These are phyloP conservation scores for Pyricularia grisea DNA, from an alignment of 2,329 filamentous ascomycete genomes.

Conservation along the genomic window DNA sequence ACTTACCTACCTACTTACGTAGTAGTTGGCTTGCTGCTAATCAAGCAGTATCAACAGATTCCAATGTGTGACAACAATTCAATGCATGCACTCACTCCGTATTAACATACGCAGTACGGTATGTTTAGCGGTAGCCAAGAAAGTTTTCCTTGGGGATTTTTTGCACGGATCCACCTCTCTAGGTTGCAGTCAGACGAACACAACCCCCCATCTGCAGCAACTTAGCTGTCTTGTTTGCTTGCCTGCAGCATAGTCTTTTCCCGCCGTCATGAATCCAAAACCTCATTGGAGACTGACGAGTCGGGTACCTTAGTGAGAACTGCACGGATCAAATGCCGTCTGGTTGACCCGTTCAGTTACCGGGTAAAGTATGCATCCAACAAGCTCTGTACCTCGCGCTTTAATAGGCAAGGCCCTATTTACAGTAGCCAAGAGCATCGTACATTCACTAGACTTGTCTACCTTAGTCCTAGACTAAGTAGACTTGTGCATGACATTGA, in stretches of 20 bases:
- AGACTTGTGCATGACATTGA: not conserved
- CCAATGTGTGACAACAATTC: too few relatives aligned
- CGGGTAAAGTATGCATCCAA: not conserved
- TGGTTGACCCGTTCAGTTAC: not conserved
- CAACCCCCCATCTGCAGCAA: not conserved
- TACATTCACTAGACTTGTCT: not conserved
- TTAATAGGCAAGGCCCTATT: not conserved
- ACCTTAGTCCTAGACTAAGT: too few relatives aligned
- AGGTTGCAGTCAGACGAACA: not conserved
- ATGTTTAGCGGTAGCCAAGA: too few relatives aligned
- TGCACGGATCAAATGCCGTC: not conserved
- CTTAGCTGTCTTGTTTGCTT: not conserved
- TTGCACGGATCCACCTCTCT: too few relatives aligned
- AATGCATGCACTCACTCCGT: too few relatives aligned
- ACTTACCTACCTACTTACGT: too few relatives aligned
- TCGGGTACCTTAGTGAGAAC: not conserved
- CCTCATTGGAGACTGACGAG: not conserved
- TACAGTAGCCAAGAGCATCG: not conserved
- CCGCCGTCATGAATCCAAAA: not conserved
- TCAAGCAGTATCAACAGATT: too few relatives aligned
- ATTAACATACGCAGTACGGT: too few relatives aligned
- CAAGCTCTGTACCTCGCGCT: not conserved
- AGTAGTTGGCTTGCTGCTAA: too few relatives aligned
- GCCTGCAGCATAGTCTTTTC: not conserved
- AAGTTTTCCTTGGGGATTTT: too few relatives aligned